Evolutionary conservation across 345 rosid species (phyloP), one percentile per base, ranked within the genome.

Genomic region (Eucalyptus sideroxylon): DNA sequence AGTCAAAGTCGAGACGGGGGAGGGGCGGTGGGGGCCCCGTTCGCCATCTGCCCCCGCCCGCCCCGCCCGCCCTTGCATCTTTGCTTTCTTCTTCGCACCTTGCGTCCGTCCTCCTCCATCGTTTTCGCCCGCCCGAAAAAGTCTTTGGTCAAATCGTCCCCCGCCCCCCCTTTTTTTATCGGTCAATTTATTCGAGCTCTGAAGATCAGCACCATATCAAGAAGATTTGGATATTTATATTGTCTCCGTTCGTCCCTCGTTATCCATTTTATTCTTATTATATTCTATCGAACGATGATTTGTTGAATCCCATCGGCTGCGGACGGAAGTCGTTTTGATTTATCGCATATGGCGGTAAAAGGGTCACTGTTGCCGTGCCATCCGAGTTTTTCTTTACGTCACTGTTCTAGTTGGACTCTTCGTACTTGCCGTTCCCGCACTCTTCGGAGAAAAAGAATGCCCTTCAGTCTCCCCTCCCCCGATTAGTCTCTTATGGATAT

Each of bases 241-340:
- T 13, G 69, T 2, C 1, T 62, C 0, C 8, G 34, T 27, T 30
- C 69, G 15, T 62, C 69, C 31, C 11, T 62, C 6, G 31, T 12
- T 27, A 30, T 62, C 16, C 69, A 1, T 62, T 30, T 62, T 27
- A 16, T 69, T 31, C 40, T 34, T 69, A 16, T 69, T 3, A 5
- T 16, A 31, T 67, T 30, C 7, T 5, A 72, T 72, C 82, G 26
- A 5, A 17, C 11, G 23, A 10, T 21, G 15, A 77, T 77, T 77
- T 1, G 30, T 21, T 3, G 13, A 21, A 6, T 26, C 45, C 24
- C 4, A 21, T 77, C 47, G 7, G 2, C 24, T 6, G 1, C 3
- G 30, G 9, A 3, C 27, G 3, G 14, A 11, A 37, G 0, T 5
- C 2, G 2, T 3, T 72, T 69, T 34, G 44, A 9, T 72, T 72